Base-by-base conservation (phyloP, 1,284 basidiomycete species). In the Ceratobasidium sp. region DNA sequence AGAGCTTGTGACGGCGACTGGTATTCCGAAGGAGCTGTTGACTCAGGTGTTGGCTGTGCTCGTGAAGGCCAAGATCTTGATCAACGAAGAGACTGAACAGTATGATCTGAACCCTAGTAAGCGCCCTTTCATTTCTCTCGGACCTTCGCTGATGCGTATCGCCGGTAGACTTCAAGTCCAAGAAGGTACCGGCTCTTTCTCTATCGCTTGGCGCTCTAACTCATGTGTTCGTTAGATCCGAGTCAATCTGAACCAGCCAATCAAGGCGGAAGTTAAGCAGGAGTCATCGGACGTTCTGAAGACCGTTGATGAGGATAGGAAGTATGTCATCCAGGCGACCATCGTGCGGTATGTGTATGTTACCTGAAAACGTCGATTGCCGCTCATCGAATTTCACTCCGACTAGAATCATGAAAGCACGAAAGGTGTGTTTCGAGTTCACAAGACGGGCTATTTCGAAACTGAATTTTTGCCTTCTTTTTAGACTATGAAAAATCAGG, bases 291-390 rank as follows among this genome's bases (percentile, higher is more conserved):
- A 99, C 77, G 95, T 99, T 0, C 86, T 97, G 80, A 97, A 97
- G 87, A 93, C 93, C 31, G 97, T 99, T 9, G 97, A 99, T 79
- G 97, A 99, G 84, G 97, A 99, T 82, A 90, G 97, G 77, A 97
- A 98, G 86, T 94, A 98, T 81, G 91, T 98, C 75, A 96, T 99
- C 75, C 98, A 99, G 82, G 97, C 97, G 17, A 97, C 95, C 17
- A 98, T 99, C 80, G 97, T 99, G 65, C 92, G 95, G 92, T 95
- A 81, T 51, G 90, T 80, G 74, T 33, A 36, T 29, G 11, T 59
- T 27, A 14, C 51, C 47, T 33, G 17, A 36, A 19, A 64, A 14
- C n/a, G 19, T 45, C 47, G 27, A 11, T 19, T 27, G 9, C 15
- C 60, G 47, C 48, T 33, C 29, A 1, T 27, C 17, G 19, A 44